A percentile compares a stretch with the other conserved stretches of the same genome.
phyloP scores from a whole-genome alignment of 2,329 filamentous ascomycete species.

The Aspergillus pseudoterreus region DNA sequence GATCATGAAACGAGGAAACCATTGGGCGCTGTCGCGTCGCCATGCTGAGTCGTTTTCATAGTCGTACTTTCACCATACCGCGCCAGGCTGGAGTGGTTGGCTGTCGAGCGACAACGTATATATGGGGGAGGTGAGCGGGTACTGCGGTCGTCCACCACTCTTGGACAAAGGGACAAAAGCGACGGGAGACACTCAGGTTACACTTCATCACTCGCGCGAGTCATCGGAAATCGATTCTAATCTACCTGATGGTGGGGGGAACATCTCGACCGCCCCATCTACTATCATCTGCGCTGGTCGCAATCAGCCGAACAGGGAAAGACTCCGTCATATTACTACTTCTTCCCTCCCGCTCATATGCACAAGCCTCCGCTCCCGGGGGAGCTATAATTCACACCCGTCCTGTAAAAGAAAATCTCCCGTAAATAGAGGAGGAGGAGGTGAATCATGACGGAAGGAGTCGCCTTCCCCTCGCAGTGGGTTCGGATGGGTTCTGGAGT shows the following conservation, averaged over 20 bases:
- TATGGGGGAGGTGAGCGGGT: not conserved
- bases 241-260: not conserved
- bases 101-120: not conserved
- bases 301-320: not conserved
- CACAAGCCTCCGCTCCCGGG: not conserved
- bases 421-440: slow-evolving; percentile 2
- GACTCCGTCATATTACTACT: not conserved
- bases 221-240: not conserved
- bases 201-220: too few relatives aligned
- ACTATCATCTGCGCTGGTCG: not conserved
- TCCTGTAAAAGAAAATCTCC: too few relatives aligned
- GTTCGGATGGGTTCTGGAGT: slow-evolving; percentile 17
- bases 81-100: not conserved
- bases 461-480: slow-evolving; percentile 11
- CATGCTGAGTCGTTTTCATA: slow-evolving; percentile 1
- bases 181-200: too few relatives aligned
- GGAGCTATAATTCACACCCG: not conserved
- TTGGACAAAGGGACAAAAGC: too few relatives aligned
- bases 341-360: not conserved
- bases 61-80: not conserved
- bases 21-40: slow-evolving; percentile 18
- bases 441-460: slow-evolving; percentile 5
- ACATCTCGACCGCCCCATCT: not conserved
- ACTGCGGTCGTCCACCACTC: too few relatives aligned
- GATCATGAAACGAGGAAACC: slow-evolving; percentile 25